A percentile compares a stretch with the other conserved stretches of the same genome.
Evolutionary conservation across 2,329 filamentous ascomycete genomes (phyloP).

Genomic region (Dryadomyces sulphureus): DNA sequence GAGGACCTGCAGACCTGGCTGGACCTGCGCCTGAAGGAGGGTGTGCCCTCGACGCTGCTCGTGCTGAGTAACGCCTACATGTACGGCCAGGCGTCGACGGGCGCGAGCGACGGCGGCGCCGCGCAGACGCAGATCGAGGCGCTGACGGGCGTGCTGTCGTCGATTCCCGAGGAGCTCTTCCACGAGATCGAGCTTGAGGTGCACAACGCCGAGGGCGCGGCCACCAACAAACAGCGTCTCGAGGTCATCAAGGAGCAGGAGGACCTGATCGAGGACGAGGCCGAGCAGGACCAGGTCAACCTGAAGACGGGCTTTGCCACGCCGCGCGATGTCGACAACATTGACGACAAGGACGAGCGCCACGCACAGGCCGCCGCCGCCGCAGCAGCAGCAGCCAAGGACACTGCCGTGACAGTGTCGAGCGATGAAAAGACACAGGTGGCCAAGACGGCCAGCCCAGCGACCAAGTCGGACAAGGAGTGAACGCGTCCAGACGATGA

Average conservation of each 20-base stretch:
- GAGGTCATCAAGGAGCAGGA: slow-evolving; percentile 98
- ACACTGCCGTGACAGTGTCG: too few relatives aligned
- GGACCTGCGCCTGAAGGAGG: slow-evolving; percentile 80
- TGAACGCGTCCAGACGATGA: neutral
- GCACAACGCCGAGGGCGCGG: slow-evolving; percentile 88
- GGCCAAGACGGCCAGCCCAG: slow-evolving; percentile 31
- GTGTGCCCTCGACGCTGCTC: slow-evolving; percentile 88
- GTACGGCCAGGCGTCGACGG: slow-evolving; percentile 52
- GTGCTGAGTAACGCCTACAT: slow-evolving; percentile 97
- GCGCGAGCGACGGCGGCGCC: slow-evolving; percentile 47
- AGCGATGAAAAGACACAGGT: too few relatives aligned
- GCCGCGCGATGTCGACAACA: slow-evolving; percentile 77
- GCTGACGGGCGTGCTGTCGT: slow-evolving; percentile 78
- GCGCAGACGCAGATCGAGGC: slow-evolving; percentile 85
- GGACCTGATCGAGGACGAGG: slow-evolving; percentile 94
- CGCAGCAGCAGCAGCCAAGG: slow-evolving; percentile 17
- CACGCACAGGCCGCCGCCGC: slow-evolving; percentile 2
- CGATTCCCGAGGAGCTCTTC: slow-evolving; percentile 95
- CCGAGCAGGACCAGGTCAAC: slow-evolving; percentile 74
- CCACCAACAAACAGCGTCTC: slow-evolving; percentile 96
- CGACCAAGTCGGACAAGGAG: slow-evolving; percentile 15
- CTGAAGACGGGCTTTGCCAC: slow-evolving; percentile 59
- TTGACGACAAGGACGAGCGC: slow-evolving; percentile 77
- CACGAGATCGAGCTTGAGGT: slow-evolving; percentile 99
- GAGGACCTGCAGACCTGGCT: slow-evolving; percentile 91